These are phyloP conservation scores for Psilocybe sp. DNA, from an alignment of 768 basidiomycete genomes.

Conservation along the genomic window DNA sequence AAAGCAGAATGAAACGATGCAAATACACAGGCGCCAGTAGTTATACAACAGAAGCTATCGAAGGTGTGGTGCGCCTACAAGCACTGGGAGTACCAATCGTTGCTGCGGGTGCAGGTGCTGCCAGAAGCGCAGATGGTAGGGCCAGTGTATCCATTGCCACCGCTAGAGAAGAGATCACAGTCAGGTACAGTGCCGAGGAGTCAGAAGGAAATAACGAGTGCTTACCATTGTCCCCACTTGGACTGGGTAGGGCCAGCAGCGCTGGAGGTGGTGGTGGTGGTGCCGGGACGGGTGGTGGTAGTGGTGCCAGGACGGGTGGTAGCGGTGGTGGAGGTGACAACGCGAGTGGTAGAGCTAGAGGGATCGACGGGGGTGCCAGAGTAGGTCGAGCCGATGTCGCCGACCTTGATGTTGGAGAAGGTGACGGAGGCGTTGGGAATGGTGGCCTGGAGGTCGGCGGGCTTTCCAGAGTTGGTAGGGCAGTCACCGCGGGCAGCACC, in stretches of 20 bases:
- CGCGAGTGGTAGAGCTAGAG: background rate
- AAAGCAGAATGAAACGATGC: no score
- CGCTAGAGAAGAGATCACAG: background rate
- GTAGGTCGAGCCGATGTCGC: background rate
- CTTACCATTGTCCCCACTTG: slow-evolving; percentile 10
- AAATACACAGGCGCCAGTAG: no score
- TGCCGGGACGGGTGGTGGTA: background rate
- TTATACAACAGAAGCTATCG: no score
- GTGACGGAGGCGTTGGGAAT: background rate
- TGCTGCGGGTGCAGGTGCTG: slow-evolving; percentile 7
- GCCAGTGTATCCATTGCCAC: slow-evolving; percentile 6
- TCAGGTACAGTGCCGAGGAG: no score
- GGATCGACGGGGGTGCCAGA: background rate
- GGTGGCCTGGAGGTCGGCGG: background rate
- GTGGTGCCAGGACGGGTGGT: background rate
- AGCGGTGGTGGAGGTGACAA: background rate
- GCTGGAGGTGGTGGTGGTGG: slow-evolving; percentile 1
- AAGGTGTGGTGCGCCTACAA: background rate
- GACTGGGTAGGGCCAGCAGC: slow-evolving; percentile 2
- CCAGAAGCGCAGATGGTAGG: slow-evolving; percentile 5
- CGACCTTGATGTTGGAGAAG: slow-evolving; percentile 2
- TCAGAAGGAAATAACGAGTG: background rate
- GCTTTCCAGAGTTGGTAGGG: background rate
- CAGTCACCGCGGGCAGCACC: slow-evolving; percentile 4
- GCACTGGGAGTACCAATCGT: slow-evolving; percentile 9